Evolutionary conservation across 257 asterid genomes (phyloP).

Genomic region (Datura wrightii): DNA sequence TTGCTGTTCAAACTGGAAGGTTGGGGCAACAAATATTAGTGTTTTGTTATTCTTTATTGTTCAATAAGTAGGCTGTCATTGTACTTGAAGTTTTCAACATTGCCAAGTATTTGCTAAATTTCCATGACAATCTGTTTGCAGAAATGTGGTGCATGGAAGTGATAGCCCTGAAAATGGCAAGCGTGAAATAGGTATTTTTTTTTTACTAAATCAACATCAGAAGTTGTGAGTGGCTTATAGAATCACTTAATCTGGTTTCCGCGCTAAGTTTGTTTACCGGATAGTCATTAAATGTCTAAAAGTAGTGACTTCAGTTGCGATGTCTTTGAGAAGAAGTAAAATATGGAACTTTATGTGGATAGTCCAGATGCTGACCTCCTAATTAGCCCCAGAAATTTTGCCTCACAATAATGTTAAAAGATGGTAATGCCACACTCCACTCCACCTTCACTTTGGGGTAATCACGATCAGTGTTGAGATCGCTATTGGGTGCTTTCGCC

Average conservation of each 20-base stretch:
- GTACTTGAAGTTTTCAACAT: slow-evolving; percentile 10
- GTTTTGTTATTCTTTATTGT: not conserved
- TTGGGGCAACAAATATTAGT: slow-evolving; percentile 34
- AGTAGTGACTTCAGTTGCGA: not conserved
- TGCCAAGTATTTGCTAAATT: not conserved
- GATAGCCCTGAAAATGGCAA: slow-evolving; percentile 92
- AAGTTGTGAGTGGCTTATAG: not conserved
- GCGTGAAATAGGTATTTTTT: slow-evolving; percentile 74
- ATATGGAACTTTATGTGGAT: not conserved
- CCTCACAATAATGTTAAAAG: not conserved
- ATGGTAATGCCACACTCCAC: not conserved
- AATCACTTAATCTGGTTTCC: slow-evolving; percentile 3
- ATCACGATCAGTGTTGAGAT: not conserved
- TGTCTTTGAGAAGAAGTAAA: not conserved
- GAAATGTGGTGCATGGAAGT: slow-evolving; percentile 98
- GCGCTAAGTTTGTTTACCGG: not conserved
- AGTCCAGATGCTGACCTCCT: not conserved
- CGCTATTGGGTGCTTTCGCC: not conserved
- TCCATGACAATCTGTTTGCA: slow-evolving; percentile 40
- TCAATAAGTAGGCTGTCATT: not conserved
- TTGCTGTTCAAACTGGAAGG: slow-evolving; percentile 98
- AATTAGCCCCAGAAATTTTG: not conserved
- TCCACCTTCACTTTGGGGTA: slow-evolving; percentile 13
- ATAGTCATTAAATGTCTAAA: not conserved
- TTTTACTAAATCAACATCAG: not conserved